Evolutionary conservation across 148 eudicot genomes (phyloP), one percentile per base, ranked within the genome.

Genomic region (Talinum fruticosum): DNA sequence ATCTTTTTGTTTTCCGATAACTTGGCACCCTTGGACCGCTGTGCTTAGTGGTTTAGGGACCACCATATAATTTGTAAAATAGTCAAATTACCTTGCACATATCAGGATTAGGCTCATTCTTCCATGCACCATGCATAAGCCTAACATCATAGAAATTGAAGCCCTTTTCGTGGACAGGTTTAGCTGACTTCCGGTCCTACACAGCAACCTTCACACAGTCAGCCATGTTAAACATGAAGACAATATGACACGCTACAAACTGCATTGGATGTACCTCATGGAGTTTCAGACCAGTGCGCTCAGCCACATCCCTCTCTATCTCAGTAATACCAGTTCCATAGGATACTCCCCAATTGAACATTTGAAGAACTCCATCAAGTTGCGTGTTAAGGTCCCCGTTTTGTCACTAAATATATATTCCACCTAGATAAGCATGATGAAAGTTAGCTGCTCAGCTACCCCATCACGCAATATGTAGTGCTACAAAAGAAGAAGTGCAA

Each of bases 291-390:
- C 97, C 97, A 73, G 76, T 85, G 79, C 93, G 87, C 79, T 90
- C 89, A 80, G 97, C 99, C 34, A 83, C 82, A 78, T 97, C 99
- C 71, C 80, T 86, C 82, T 96, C 97, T 86, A 91, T 93, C 85
- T 96, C 99, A 38, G 93, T 93, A 10, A 96, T 72, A 81, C 99
- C 99, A 77, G 90, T 87, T 82, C 99, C 99, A 88, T 93, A 96
- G 32, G 88, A 73, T 87, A 91, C 91, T 77, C 97, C 97, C 97
- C 97, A 87, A 96, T 91, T 33, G 99, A 93, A 86, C 97, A 96
- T 82, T 96, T 96, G 68, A 96, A 96, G 83, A 93, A 96, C 88
- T 96, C 99, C 99, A 96, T 96, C 88, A 96, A 83, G 73, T 96
- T 96, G 82, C 94, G 89, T n/a, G 99, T 96, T 59, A 96, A 83